A percentile compares a stretch with the other conserved stretches of the same genome.
phyloP scores from a whole-genome alignment of 1,139 yeast genomes.

The Cylindricascospora bacillispora region DNA sequence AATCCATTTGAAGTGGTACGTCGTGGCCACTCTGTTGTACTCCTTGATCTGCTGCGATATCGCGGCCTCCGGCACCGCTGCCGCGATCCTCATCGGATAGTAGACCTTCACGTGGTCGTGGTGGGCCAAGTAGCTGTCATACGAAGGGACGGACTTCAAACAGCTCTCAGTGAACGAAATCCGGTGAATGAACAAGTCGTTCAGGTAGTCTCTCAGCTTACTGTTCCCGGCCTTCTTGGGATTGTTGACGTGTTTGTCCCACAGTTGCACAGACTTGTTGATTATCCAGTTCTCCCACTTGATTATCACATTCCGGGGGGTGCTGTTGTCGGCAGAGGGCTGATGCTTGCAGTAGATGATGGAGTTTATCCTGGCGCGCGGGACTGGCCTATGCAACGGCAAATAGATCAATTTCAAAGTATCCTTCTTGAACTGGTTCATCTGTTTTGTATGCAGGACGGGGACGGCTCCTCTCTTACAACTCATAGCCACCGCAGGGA shows the following conservation, averaged over 20 bases:
- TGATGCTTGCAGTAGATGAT: slow-evolving; percentile 52
- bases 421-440: no score
- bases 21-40: slow-evolving; percentile 27
- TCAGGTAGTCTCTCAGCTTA: slow-evolving; percentile 31
- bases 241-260: slow-evolving; percentile 32
- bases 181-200: slow-evolving; percentile 30
- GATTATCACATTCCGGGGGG: slow-evolving; percentile 23
- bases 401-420: no score
- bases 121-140: slow-evolving; percentile 25
- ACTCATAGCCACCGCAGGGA: no score
- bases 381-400: no score
- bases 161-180: slow-evolving; percentile 43
- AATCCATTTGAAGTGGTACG: slow-evolving; percentile 32
- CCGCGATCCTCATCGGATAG: no score
- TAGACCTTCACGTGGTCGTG: slow-evolving; percentile 11
- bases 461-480: no score
- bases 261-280: slow-evolving; percentile 34
- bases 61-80: slow-evolving; percentile 18
- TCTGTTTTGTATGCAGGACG: no score
- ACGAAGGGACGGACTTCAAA: slow-evolving; percentile 38
- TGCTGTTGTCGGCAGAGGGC: slow-evolving; percentile 26
- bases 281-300: slow-evolving; percentile 30
- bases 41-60: slow-evolving; percentile 15
- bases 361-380: no score
- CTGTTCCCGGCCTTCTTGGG: slow-evolving; percentile 33